A percentile compares a stretch with the other conserved stretches of the same genome.
Evolutionary conservation across 176 grass and related monocot species (phyloP).

Genomic region (Zizania latifolia): DNA sequence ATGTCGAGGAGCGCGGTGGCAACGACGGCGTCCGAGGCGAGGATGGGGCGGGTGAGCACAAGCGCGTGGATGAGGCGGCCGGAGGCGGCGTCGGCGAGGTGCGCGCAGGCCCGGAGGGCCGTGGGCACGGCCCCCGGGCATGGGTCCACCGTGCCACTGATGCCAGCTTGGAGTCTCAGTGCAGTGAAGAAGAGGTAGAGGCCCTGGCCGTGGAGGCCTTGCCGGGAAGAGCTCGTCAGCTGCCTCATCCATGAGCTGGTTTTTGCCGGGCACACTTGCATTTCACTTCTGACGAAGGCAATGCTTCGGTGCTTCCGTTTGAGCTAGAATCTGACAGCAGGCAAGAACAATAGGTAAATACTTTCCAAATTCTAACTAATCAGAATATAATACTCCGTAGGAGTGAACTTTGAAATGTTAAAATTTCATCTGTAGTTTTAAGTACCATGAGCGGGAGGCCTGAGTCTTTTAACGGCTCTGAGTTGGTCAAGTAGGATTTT

Average conservation of each 20-base stretch:
- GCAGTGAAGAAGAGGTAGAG: constrained; percentile 52
- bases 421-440: background rate
- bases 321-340: background rate
- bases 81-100: constrained; percentile 29
- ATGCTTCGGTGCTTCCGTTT: background rate
- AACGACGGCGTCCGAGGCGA: constrained; percentile 38
- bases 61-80: constrained; percentile 44
- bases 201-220: constrained; percentile 28
- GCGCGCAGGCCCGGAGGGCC: constrained; percentile 46
- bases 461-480: no score
- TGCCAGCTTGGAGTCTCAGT: constrained; percentile 5
- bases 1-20: constrained; percentile 51
- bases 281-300: background rate
- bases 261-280: constrained; percentile 2
- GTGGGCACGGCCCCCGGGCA: constrained; percentile 40
- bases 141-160: background rate
- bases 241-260: constrained; percentile 42
- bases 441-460: no score
- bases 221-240: constrained; percentile 40
- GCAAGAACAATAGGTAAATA: background rate
- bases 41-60: constrained; percentile 15
- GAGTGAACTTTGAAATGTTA: background rate
- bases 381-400: background rate
- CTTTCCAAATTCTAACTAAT: background rate
- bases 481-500: no score